Conservation (phyloP, 202 grass and related monocot species). For the Dendrocalamus latiflorus region DNA sequence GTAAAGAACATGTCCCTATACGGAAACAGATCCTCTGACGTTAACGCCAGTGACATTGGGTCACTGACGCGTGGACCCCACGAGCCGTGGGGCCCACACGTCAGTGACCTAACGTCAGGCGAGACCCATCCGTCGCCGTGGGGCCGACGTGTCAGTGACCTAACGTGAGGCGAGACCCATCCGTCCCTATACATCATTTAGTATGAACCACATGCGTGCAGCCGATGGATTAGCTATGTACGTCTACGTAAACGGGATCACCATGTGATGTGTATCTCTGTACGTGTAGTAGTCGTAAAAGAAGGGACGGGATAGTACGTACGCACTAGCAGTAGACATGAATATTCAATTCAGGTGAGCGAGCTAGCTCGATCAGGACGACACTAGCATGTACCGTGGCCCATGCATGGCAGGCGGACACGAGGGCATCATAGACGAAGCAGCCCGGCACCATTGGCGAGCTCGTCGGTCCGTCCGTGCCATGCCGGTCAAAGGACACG, state of each 20-base stretch:
- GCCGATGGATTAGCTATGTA: neutral
- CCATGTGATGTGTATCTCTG: neutral
- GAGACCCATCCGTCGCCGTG: too few species aligned
- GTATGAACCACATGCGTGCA: neutral
- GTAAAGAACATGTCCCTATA: too few species aligned
- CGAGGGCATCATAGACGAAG: neutral
- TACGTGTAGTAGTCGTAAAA: neutral
- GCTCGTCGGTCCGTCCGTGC: neutral
- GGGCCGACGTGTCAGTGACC: too few species aligned
- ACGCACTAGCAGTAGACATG: neutral
- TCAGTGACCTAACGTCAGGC: too few species aligned
- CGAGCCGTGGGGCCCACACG: too few species aligned
- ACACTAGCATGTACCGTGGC: too few species aligned
- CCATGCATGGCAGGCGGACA: neutral
- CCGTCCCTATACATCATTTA: too few species aligned
- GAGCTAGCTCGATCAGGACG: neutral
- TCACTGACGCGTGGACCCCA: too few species aligned
- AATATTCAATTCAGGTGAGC: neutral
- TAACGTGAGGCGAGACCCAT: too few species aligned
- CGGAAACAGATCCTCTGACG: too few species aligned
- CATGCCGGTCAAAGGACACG: neutral
- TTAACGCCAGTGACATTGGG: too few species aligned
- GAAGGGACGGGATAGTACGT: too few species aligned
- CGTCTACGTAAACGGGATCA: neutral
- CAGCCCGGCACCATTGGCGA: neutral